Conservation (phyloP, 2,329 filamentous ascomycete species). For the Leptographium galeiforme region DNA sequence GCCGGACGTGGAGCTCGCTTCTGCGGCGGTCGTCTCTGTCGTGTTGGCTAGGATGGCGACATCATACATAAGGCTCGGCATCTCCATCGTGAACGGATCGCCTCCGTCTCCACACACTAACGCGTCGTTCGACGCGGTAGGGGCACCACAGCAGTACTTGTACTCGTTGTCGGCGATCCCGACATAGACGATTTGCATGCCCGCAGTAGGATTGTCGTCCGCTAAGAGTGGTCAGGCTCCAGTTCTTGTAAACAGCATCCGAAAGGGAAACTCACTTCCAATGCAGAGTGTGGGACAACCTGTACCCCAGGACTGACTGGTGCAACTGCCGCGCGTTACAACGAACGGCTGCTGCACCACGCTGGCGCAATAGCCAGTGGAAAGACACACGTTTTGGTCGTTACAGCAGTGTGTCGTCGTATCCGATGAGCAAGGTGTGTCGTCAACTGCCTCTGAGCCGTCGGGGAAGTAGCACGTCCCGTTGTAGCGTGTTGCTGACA, state of each 20-base stretch:
- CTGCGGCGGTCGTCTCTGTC: not conserved
- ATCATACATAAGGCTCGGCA: not conserved
- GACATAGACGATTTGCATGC: not conserved
- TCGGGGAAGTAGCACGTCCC: conserved; percentile 9
- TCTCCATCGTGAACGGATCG: not conserved
- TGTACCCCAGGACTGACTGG: conserved; percentile 7
- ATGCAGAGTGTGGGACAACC: conserved; percentile 7
- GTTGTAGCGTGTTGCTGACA: not conserved
- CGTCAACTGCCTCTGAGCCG: not conserved
- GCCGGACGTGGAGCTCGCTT: not conserved
- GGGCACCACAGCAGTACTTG: not conserved
- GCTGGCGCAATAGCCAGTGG: conserved; percentile 7
- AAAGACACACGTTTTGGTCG: conserved; percentile 3
- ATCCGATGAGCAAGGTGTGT: conserved; percentile 2
- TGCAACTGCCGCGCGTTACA: conserved; percentile 8
- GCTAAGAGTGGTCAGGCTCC: not conserved
- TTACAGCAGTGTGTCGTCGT: conserved; percentile 8
- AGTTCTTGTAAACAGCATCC: not conserved
- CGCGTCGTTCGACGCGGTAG: not conserved
- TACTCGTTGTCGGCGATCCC: not conserved
- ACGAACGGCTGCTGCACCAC: conserved; percentile 6
- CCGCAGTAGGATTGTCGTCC: not conserved
- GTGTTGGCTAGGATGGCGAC: not conserved
- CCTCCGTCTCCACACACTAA: not conserved
- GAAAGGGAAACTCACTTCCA: not conserved